These are phyloP conservation scores for Choiromyces venosus DNA, from an alignment of 495 filamentous ascomycete genomes.

Conservation along the genomic window DNA sequence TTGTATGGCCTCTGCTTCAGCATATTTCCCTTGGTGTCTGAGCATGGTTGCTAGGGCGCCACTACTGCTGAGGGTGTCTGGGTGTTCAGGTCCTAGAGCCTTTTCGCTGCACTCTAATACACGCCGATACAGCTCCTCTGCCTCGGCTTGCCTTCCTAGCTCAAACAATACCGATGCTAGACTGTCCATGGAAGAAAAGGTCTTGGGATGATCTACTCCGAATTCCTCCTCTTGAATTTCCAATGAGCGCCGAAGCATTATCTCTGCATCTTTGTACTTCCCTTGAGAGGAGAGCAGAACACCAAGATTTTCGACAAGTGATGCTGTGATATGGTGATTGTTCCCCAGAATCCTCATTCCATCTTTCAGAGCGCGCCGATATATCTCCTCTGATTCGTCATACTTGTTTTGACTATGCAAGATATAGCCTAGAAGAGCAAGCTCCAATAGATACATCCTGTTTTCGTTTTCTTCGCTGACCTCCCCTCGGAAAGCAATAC, in stretches of 20 bases:
- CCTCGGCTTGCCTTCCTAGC: neutral
- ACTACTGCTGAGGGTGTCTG: neutral
- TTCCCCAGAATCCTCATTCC: slow-evolving; percentile 9
- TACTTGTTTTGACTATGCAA: slow-evolving; percentile 8
- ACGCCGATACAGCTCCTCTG: slow-evolving; percentile 14
- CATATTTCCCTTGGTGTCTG: neutral
- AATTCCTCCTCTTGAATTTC: neutral
- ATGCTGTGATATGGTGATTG: slow-evolving; percentile 13
- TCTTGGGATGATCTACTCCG: neutral
- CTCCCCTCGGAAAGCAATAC: neutral
- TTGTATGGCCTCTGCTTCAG: neutral
- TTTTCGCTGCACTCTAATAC: slow-evolving; percentile 4
- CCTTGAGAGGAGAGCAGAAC: slow-evolving; percentile 23
- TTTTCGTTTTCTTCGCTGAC: slow-evolving; percentile 30
- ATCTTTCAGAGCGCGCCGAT: neutral
- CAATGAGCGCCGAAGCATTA: neutral
- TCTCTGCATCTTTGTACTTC: neutral
- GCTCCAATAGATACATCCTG: slow-evolving; percentile 29
- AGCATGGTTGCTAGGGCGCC: neutral
- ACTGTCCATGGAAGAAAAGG: neutral
- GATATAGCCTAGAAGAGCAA: slow-evolving; percentile 11
- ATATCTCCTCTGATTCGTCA: slow-evolving; percentile 5
- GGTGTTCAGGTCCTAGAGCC: neutral
- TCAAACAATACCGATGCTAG: neutral
- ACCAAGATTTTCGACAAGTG: slow-evolving; percentile 37